Base-by-base conservation (phyloP, 1,284 basidiomycete genomes). In the Austroboletus olivaceoglutinosus region DNA sequence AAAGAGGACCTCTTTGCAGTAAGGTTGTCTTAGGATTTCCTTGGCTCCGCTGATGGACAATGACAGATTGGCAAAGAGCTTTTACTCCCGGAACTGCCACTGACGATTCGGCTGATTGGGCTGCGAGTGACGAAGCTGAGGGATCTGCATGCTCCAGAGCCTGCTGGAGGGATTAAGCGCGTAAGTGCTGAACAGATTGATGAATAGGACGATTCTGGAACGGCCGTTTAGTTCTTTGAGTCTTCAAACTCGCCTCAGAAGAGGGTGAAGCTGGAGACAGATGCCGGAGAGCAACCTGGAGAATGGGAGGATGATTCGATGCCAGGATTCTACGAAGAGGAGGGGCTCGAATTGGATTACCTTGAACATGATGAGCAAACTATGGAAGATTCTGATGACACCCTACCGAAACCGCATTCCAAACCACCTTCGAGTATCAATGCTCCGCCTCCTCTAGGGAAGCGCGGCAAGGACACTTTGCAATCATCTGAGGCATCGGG, bases 101-200 rank as follows among this genome's bases (percentile, higher is more conserved):
- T 93, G 21, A 84, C 78, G 18, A 72, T 94, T 21, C 78, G 93
- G 37, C 75, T 96, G 5, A 85, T 96, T 50, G 92, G 92, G 3
- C 73, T 96, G 22, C 77, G 92, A 41, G 76, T 93, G 21, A 93
- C 91, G 3, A 93, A 89, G 54, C 72, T 96, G 50, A 91, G 89
- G 62, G 92, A 96, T 67, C 70, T 94, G 23, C 75, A 75, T 53
- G 76, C 73, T 15, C 62, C 74, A 43, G 73, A 75, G 23, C 72
- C 78, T 15, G 59, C 60, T 16, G 72, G 68, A 21, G 76, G 80
- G 4, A 89, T 91, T 50, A 86, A 86, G 64, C 74, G 81, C 47
- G 88, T 87, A 62, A 51, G 80, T 54, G 4, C 19, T 1, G n/a
- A 42, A 7, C 41, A 36, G 29, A 39, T n/a, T 37, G 18, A 15